Evolutionary conservation across 2,329 filamentous ascomycete genomes (phyloP).

Genomic region (Capronia americana): DNA sequence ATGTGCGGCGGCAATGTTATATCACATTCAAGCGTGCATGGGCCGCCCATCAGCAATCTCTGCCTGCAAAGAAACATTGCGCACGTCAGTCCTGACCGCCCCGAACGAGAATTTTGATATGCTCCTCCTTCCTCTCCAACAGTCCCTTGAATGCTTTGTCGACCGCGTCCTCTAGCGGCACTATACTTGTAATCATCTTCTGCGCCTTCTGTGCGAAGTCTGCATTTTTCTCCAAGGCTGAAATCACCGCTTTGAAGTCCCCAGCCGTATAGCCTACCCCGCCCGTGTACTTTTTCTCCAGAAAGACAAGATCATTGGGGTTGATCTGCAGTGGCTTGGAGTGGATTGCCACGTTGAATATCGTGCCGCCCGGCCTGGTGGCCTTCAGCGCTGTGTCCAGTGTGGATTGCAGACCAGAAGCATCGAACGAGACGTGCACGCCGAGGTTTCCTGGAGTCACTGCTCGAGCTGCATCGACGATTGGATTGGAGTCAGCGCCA

Average conservation of each 20-base stretch:
- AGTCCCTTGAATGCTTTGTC: constrained; percentile 14
- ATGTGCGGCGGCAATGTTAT: not conserved
- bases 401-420: constrained; percentile 58
- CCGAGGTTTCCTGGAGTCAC: constrained; percentile 41
- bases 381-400: constrained; percentile 57
- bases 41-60: not conserved
- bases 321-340: constrained; percentile 10
- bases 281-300: constrained; percentile 13
- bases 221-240: constrained; percentile 7
- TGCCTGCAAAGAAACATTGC: not conserved
- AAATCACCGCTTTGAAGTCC: constrained; percentile 12
- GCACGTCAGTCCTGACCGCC: not conserved
- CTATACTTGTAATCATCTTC: constrained; percentile 10
- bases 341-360: constrained; percentile 63
- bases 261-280: constrained; percentile 7
- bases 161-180: constrained; percentile 13
- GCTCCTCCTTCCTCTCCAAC: constrained; percentile 13
- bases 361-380: constrained; percentile 55
- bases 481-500: not conserved
- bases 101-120: constrained; percentile 14
- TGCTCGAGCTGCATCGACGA: not conserved
- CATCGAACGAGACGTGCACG: constrained; percentile 59
- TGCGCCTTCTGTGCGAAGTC: not conserved
- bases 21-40: not conserved
- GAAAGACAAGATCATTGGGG: constrained; percentile 7